Conservation (phyloP, 345 rosid species). For the Ailanthus altissimus region DNA sequence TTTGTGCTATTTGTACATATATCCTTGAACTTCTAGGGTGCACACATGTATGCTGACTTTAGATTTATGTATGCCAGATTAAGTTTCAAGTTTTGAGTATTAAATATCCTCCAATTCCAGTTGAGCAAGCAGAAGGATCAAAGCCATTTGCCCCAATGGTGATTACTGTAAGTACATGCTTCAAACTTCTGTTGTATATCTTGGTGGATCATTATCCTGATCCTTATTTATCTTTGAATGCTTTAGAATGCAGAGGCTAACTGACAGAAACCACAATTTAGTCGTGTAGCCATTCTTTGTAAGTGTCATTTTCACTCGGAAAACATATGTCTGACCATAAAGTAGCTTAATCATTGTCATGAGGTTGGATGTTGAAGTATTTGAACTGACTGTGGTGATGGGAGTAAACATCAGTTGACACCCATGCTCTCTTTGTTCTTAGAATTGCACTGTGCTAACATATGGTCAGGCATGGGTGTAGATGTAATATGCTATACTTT, state of each 20-base stretch:
- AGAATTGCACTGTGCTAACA: not conserved
- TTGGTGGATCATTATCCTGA: not conserved
- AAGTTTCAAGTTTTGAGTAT: conserved; percentile 65
- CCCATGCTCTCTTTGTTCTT: not conserved
- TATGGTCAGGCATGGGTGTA: not conserved
- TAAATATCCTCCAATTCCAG: conserved; percentile 65
- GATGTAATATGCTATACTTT: not conserved
- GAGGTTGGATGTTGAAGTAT: not conserved
- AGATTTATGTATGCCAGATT: conserved; percentile 48
- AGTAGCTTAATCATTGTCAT: not conserved
- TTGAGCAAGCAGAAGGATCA: conserved; percentile 52
- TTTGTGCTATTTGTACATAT: not conserved
- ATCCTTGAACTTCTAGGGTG: not conserved
- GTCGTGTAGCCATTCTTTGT: not conserved
- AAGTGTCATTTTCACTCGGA: not conserved
- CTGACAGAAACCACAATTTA: not conserved
- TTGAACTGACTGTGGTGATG: not conserved
- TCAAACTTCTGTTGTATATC: not conserved
- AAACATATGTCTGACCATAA: not conserved
- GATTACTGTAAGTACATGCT: conserved; percentile 59
- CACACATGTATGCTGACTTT: conserved; percentile 13
- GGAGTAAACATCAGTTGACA: not conserved
- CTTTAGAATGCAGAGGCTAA: not conserved
- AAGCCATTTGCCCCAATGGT: conserved; percentile 94
- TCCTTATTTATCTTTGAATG: not conserved